Conservation (phyloP, 306 rosid genomes). For the Heteromeles arbutifolia region DNA sequence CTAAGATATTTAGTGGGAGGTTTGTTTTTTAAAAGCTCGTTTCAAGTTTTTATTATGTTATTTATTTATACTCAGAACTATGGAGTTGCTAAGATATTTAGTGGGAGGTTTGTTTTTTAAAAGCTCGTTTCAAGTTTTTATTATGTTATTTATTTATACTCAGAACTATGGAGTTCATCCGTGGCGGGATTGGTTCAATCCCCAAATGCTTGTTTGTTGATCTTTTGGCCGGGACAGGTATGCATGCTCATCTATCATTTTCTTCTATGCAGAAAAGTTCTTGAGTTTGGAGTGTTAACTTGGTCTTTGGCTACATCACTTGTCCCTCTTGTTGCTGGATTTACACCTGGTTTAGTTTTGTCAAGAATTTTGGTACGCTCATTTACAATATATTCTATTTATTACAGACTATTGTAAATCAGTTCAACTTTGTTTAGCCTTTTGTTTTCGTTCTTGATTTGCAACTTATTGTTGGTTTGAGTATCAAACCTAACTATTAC, state of each 20-base stretch:
- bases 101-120: conserved; percentile 67
- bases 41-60: too few species aligned
- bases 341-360: conserved; percentile 67
- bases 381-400: background rate
- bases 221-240: too few species aligned
- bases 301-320: conserved; percentile 87
- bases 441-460: background rate
- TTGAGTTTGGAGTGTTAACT: conserved; percentile 65
- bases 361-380: conserved; percentile 76
- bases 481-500: conserved; percentile 2
- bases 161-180: too few species aligned
- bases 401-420: background rate
- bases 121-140: background rate
- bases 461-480: conserved; percentile 7
- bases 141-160: background rate
- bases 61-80: too few species aligned
- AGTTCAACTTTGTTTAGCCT: background rate
- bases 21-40: too few species aligned
- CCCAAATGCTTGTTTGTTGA: background rate
- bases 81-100: too few species aligned
- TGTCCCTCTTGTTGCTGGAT: conserved; percentile 88
- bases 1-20: too few species aligned
- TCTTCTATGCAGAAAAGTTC: conserved; percentile 62
- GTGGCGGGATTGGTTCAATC: background rate
- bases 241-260: conserved; percentile 10